Evolutionary conservation across 768 basidiomycete species (phyloP), one percentile per base, ranked within the genome.

Genomic region (Boletus pseudopeckii): DNA sequence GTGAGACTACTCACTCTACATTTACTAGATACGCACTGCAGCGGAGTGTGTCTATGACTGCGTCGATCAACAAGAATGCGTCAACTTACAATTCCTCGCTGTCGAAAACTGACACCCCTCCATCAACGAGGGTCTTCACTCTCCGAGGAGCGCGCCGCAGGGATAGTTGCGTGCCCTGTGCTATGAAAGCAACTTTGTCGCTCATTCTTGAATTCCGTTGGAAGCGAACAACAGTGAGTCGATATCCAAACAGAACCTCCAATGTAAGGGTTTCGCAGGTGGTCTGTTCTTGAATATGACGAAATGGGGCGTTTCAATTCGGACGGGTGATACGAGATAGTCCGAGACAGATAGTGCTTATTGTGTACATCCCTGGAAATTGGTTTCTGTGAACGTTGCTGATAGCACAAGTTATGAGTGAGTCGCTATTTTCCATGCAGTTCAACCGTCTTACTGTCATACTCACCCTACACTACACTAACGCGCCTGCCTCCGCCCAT

Each of bases 11-110:
- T 57, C 49, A 77, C 76, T 61, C 58, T 42, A 77, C 54, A 34
- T 64, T 62, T 20, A 75, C 71, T 22, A 77, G 71, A 57, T 77
- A 77, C 39, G 76, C 73, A 58, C 76, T 77, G 48, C 30, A 42
- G 24, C 14, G 7, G 43, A 40, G 36, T 13, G 7, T 28, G 33
- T 51, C 44, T 26, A 50, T 48, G 34, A 33, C 10, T 38, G 28
- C 6, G 8, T 56, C n/a, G 11, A 40, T 40, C 32, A 14, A 48
- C n/a, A 33, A 40, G n/a, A 26, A 45, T 13, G 28, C 4, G 4
- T 28, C 49, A 3, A 64, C 73, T 63, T 50, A 74, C 73, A 68
- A 71, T 55, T 72, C 70, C 15, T 65, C 65, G 48, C 64, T 69
- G 55, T 71, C 68, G 24, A 54, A 63, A 14, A 74, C 57, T 5